Conservation (phyloP, 2,329 filamentous ascomycete genomes). For the Fusarium poae region DNA sequence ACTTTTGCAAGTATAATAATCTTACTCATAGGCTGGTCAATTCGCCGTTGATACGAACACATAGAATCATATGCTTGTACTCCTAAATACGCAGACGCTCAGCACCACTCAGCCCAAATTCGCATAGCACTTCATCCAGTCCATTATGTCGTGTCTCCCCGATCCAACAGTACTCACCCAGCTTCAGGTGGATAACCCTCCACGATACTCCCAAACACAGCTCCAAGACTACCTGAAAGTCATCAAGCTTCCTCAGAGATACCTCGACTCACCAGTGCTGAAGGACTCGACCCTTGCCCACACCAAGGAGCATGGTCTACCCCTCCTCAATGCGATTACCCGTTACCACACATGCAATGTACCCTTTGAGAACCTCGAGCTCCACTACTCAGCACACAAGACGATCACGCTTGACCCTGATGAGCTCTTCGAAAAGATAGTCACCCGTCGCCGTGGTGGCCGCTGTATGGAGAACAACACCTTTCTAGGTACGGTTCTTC, state of each 20-base stretch:
- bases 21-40: not conserved
- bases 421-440: constrained; percentile 3
- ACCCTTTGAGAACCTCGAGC: constrained; percentile 2
- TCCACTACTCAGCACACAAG: constrained; percentile 9
- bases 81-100: not conserved
- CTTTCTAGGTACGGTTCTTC: not conserved
- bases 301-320: not conserved
- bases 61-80: too few relatives aligned
- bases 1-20: not conserved
- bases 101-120: rapidly evolving
- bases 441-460: not conserved
- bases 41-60: not conserved
- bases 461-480: constrained; percentile 7
- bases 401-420: not conserved
- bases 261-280: not conserved
- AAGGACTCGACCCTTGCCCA: not conserved
- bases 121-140: rapidly evolving
- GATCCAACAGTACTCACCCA: not conserved
- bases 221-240: not conserved
- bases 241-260: not conserved
- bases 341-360: constrained; percentile 5
- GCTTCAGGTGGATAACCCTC: not conserved
- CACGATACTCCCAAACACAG: not conserved
- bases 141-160: not conserved
- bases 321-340: not conserved